Evolutionary conservation across 345 rosid species (phyloP).

Genomic region (Diplotaxis tenuifolia): DNA sequence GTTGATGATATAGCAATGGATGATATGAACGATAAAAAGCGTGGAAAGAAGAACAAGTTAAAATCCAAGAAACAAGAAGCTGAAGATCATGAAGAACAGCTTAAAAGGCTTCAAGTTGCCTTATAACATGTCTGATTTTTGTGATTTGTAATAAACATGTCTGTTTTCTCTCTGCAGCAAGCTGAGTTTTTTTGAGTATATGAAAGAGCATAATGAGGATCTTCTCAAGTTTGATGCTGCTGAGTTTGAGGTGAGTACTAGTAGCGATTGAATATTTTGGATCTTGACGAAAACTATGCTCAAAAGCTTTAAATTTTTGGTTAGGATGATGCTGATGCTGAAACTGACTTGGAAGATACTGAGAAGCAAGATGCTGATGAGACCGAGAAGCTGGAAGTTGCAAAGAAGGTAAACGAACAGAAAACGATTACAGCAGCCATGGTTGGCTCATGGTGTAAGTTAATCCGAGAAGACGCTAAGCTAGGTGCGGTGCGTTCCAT

Average conservation of each 20-base stretch:
- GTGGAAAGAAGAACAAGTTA: conserved; percentile 15
- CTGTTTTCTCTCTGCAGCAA: conserved; percentile 51
- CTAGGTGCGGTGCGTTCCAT: conserved; percentile 71
- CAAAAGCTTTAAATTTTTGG: conserved; percentile 14
- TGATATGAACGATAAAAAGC: conserved; percentile 19
- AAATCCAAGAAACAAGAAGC: conserved; percentile 51
- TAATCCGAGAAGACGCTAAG: conserved; percentile 55
- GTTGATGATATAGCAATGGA: conserved; percentile 7
- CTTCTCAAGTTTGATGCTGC: conserved; percentile 78
- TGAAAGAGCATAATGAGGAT: conserved; percentile 73
- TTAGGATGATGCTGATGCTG: conserved; percentile 37
- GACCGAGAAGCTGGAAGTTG: conserved; percentile 24
- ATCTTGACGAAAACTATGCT: neutral
- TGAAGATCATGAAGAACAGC: conserved; percentile 70
- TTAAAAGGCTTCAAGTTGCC: conserved; percentile 50
- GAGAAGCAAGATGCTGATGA: conserved; percentile 44
- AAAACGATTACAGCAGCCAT: conserved; percentile 59
- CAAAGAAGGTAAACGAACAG: conserved; percentile 43
- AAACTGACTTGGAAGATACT: conserved; percentile 50
- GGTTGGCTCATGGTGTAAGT: conserved; percentile 79
- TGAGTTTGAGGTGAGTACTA: conserved; percentile 60
- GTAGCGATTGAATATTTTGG: neutral
- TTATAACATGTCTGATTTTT: neutral
- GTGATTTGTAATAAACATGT: neutral
- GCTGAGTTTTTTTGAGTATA: conserved; percentile 74